Evolutionary conservation across 2,329 filamentous ascomycete species (phyloP).

Genomic region (Polychaeton citri): DNA sequence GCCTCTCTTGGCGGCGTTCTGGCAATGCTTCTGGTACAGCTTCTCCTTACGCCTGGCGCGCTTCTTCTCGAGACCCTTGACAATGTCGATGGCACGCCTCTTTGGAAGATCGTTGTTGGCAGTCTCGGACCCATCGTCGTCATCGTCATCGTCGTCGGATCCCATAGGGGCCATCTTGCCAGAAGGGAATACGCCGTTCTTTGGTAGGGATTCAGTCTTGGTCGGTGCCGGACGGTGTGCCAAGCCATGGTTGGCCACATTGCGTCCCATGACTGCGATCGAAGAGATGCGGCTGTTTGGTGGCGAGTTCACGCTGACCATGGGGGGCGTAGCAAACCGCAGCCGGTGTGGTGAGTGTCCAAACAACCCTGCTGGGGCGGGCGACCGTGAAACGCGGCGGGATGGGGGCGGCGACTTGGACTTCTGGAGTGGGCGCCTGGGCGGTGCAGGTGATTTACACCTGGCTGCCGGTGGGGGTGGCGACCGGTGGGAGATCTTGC

Average conservation of each 20-base stretch:
- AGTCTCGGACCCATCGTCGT: slow-evolving; percentile 24
- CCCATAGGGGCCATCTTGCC: slow-evolving; percentile 17
- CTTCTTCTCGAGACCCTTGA: slow-evolving; percentile 91
- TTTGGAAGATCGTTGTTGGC: slow-evolving; percentile 46
- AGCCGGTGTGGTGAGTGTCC: slow-evolving; percentile 58
- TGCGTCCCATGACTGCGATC: slow-evolving; percentile 29
- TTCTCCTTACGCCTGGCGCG: slow-evolving; percentile 87
- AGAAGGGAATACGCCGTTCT: slow-evolving; percentile 51
- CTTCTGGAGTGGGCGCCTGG: slow-evolving; percentile 27
- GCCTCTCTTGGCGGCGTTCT: slow-evolving; percentile 54
- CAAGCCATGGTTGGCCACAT: slow-evolving; percentile 29
- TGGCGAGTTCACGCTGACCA: slow-evolving; percentile 46
- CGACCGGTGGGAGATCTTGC: neutral
- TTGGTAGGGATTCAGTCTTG: slow-evolving; percentile 76
- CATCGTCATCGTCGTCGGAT: slow-evolving; percentile 24
- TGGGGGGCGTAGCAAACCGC: slow-evolving; percentile 27
- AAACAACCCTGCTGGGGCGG: neutral
- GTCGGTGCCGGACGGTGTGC: slow-evolving; percentile 50
- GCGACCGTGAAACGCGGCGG: neutral
- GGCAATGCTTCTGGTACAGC: slow-evolving; percentile 77
- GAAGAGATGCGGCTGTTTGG: slow-evolving; percentile 43
- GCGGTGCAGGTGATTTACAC: slow-evolving; percentile 28
- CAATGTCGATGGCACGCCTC: slow-evolving; percentile 91
- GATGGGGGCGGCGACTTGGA: neutral
- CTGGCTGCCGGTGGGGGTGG: slow-evolving; percentile 14